phyloP scores from a whole-genome alignment of 1,284 basidiomycete genomes.

The Apiotrichum porosum region DNA sequence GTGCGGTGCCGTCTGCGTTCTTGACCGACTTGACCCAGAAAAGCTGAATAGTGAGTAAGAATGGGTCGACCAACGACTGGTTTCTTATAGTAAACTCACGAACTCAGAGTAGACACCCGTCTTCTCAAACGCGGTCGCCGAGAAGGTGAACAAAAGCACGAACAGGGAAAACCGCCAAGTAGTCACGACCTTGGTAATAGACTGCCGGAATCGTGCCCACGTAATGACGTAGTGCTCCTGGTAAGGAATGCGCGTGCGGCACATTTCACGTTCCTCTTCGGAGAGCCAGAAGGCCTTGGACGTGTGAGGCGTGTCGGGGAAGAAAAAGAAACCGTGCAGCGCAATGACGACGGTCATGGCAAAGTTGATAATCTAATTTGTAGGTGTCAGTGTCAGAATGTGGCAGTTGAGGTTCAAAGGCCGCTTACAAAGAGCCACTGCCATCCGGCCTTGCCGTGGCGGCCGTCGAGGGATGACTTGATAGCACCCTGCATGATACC shows the following conservation, averaged over 20 bases:
- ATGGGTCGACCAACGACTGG: no score
- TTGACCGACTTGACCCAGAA: slow-evolving; percentile 27
- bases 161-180: slow-evolving; percentile 38
- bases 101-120: slow-evolving; percentile 38
- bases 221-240: slow-evolving; percentile 29
- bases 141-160: slow-evolving; percentile 32
- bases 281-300: slow-evolving; percentile 39
- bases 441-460: slow-evolving; percentile 28
- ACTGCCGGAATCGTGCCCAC: slow-evolving; percentile 17
- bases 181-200: slow-evolving; percentile 16
- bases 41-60: background rate
- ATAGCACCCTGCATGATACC: slow-evolving; percentile 45
- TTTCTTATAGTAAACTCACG: no score
- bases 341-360: slow-evolving; percentile 36
- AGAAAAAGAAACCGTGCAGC: slow-evolving; percentile 41
- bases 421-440: slow-evolving; percentile 30
- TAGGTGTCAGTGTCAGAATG: background rate
- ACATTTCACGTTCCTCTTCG: slow-evolving; percentile 32
- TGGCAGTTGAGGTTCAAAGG: no score
- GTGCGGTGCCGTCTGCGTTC: background rate
- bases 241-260: slow-evolving; percentile 22
- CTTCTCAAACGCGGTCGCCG: slow-evolving; percentile 30
- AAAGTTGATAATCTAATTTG: slow-evolving; percentile 25
- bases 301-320: slow-evolving; percentile 39
- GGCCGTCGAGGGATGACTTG: slow-evolving; percentile 28